A percentile compares a stretch with the other conserved stretches of the same genome.
Evolutionary conservation across 441 rosid genomes (phyloP).

Genomic region (Erysimum cheiri): DNA sequence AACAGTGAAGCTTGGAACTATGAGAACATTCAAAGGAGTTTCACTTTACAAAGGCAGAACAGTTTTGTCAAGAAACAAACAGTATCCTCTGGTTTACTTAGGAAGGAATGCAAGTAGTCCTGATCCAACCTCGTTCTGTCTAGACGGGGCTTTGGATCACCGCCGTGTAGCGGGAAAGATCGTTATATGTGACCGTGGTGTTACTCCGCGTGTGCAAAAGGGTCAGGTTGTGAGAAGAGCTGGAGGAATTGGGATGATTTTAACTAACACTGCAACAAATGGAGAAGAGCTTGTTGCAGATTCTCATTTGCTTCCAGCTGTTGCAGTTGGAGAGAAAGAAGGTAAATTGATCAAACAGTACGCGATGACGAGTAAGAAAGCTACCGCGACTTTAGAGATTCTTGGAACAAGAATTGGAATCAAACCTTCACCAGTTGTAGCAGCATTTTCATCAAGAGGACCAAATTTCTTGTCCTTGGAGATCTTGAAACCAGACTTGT

Average conservation of each 20-base stretch:
- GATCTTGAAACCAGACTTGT: slow-evolving; percentile 84
- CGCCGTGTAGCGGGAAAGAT: slow-evolving; percentile 61
- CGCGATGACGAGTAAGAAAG: slow-evolving; percentile 48
- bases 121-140: slow-evolving; percentile 66
- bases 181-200: slow-evolving; percentile 75
- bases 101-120: slow-evolving; percentile 60
- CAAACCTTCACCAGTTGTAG: slow-evolving; percentile 89
- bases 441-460: slow-evolving; percentile 93
- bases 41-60: slow-evolving; percentile 65
- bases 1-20: slow-evolving; percentile 55
- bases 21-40: slow-evolving; percentile 50
- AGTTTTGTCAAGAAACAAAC: slow-evolving; percentile 45
- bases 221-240: slow-evolving; percentile 73
- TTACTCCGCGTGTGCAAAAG: slow-evolving; percentile 71
- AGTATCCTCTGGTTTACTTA: slow-evolving; percentile 61
- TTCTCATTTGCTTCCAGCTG: slow-evolving; percentile 69
- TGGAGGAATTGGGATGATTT: slow-evolving; percentile 73
- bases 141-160: slow-evolving; percentile 64
- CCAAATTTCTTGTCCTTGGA: slow-evolving; percentile 75
- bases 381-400: slow-evolving; percentile 67
- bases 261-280: slow-evolving; percentile 61
- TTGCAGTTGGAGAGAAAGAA: slow-evolving; percentile 73
- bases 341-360: slow-evolving; percentile 71
- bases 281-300: slow-evolving; percentile 83
- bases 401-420: slow-evolving; percentile 74